Conservation (phyloP, 805 yeast species). For the Kazachstania kunashirensis region DNA sequence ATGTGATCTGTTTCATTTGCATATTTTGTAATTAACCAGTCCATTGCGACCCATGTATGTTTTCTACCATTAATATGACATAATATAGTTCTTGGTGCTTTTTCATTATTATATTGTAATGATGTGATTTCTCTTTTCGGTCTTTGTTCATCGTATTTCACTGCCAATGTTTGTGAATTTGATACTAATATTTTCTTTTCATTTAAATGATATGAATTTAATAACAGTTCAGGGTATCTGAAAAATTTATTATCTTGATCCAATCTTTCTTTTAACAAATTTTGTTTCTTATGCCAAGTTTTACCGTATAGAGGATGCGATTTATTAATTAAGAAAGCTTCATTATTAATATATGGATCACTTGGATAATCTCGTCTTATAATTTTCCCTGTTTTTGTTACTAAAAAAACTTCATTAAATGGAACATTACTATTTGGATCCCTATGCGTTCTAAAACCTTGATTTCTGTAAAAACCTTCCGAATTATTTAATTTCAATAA, state of each 20-base stretch:
- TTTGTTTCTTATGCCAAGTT: slow-evolving; percentile 13
- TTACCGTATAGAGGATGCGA: slow-evolving; percentile 15
- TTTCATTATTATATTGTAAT: slow-evolving; percentile 13
- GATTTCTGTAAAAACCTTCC: background rate
- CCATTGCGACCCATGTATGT: slow-evolving; percentile 77
- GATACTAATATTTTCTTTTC: background rate
- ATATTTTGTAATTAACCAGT: slow-evolving; percentile 48
- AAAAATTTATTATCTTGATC: slow-evolving; percentile 9
- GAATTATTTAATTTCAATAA: background rate
- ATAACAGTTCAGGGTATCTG: slow-evolving; percentile 14
- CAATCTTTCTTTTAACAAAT: slow-evolving; percentile 8
- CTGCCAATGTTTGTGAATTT: slow-evolving; percentile 8
- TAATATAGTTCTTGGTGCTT: slow-evolving; percentile 39
- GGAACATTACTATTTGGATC: background rate
- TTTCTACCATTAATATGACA: slow-evolving; percentile 59
- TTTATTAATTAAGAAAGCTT: slow-evolving; percentile 21
- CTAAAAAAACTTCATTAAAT: slow-evolving; percentile 9
- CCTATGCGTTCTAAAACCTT: background rate
- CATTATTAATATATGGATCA: slow-evolving; percentile 21
- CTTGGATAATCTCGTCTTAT: slow-evolving; percentile 27
- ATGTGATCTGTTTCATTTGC: slow-evolving; percentile 49
- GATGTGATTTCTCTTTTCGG: slow-evolving; percentile 11
- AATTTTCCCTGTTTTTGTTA: slow-evolving; percentile 21
- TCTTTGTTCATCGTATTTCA: slow-evolving; percentile 14
- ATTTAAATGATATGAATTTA: slow-evolving; percentile 5